Evolutionary conservation across 768 basidiomycete genomes (phyloP).

Genomic region (Tylopilus rubrobrunneus): DNA sequence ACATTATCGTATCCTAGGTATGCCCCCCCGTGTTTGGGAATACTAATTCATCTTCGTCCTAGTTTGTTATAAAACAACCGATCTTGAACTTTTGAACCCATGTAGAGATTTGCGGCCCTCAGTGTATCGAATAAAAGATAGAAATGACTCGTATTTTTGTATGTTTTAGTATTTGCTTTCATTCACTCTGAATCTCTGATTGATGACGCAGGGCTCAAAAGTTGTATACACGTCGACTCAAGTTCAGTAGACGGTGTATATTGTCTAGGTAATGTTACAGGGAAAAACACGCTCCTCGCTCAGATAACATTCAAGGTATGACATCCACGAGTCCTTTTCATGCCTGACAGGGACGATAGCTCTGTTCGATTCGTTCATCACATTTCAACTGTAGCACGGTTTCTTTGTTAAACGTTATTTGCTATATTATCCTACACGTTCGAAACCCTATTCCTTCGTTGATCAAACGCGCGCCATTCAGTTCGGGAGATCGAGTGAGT

Average conservation of each 20-base stretch:
- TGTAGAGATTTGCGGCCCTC: background rate
- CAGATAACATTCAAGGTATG: too few species aligned
- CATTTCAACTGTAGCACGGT: background rate
- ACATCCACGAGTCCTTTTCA: too few species aligned
- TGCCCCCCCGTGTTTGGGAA: background rate
- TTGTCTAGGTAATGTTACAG: background rate
- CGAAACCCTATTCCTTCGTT: background rate
- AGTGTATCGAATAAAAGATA: background rate
- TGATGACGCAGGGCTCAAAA: background rate
- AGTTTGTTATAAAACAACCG: background rate
- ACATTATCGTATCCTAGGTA: background rate
- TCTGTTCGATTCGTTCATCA: background rate
- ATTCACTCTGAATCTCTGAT: background rate
- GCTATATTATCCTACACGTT: background rate
- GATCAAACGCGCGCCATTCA: background rate
- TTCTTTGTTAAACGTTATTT: background rate
- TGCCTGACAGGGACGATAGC: too few species aligned
- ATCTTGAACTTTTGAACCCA: background rate
- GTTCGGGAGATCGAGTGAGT: background rate
- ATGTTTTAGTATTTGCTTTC: background rate
- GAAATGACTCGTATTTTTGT: background rate
- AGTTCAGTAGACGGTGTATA: too few species aligned
- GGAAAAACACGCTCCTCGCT: background rate
- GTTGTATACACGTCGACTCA: background rate
- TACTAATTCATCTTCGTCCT: background rate